Percentiles rank a stretch among this genome's conserved stretches.
Conservation (phyloP, 2,329 filamentous ascomycete species). For the Colletotrichum tropicale region DNA sequence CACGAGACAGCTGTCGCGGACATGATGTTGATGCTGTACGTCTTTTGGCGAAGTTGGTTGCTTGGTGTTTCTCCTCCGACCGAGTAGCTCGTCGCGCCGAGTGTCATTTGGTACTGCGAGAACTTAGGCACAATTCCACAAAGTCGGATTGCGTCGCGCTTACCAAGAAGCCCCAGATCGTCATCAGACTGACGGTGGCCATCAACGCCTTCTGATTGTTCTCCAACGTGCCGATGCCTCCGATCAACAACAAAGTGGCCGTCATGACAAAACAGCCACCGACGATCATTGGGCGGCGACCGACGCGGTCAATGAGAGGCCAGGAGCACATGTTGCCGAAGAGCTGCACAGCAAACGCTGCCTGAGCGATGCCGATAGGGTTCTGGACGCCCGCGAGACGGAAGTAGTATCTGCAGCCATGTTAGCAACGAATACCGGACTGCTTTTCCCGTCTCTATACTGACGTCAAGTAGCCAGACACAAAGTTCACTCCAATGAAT, state of each 20-base stretch:
- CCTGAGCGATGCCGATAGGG: constrained; percentile 30
- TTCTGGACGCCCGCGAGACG: constrained; percentile 30
- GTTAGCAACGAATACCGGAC: constrained; percentile 51
- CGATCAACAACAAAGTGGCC: constrained; percentile 29
- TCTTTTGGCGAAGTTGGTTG: constrained; percentile 44
- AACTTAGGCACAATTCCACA: background rate
- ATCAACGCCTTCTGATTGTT: constrained; percentile 19
- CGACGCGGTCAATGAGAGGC: constrained; percentile 32
- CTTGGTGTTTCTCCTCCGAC: constrained; percentile 34
- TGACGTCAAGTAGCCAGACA: constrained; percentile 29
- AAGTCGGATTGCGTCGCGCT: background rate
- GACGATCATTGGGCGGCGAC: constrained; percentile 31
- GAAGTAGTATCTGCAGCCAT: constrained; percentile 25
- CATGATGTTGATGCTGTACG: constrained; percentile 37
- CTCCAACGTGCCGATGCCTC: constrained; percentile 32
- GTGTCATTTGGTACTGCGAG: background rate
- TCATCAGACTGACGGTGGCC: constrained; percentile 31
- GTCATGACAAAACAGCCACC: constrained; percentile 30
- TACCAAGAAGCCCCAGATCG: constrained; percentile 26
- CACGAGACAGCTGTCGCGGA: constrained; percentile 30
- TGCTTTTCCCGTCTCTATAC: background rate
- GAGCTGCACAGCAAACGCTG: constrained; percentile 32
- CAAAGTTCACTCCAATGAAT: constrained; percentile 32
- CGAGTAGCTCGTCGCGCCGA: constrained; percentile 28
- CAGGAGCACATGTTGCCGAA: constrained; percentile 33